These are phyloP conservation scores for Alternaria metachromatica DNA, from an alignment of 2,329 filamentous ascomycete genomes.

Conservation along the genomic window DNA sequence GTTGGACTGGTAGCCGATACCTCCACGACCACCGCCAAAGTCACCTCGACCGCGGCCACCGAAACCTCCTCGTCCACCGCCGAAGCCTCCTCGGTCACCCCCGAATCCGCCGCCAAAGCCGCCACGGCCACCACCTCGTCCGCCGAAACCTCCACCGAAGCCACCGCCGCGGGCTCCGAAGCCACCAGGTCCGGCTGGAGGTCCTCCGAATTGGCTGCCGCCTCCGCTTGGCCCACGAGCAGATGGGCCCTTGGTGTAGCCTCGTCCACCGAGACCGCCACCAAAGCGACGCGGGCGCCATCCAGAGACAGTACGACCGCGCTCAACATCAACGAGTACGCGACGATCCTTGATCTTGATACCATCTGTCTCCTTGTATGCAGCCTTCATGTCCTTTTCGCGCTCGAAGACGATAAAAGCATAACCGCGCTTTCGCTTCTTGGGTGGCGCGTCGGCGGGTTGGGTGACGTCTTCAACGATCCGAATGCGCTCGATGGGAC, in stretches of 20 bases:
- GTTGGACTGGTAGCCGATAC: constrained; percentile 53
- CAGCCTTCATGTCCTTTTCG: constrained; percentile 99
- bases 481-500: constrained; percentile 92
- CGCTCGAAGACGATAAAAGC: constrained; percentile 97
- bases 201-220: constrained; percentile 61
- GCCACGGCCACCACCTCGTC: constrained; percentile 50
- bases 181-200: constrained; percentile 53
- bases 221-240: constrained; percentile 74
- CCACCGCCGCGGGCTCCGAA: constrained; percentile 56
- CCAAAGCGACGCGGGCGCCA: constrained; percentile 93
- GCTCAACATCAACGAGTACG: constrained; percentile 94
- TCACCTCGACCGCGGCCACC: constrained; percentile 41
- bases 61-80: constrained; percentile 41
- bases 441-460: constrained; percentile 64
- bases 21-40: constrained; percentile 53
- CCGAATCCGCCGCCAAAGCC: constrained; percentile 54
- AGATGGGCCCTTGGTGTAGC: constrained; percentile 84
- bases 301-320: constrained; percentile 89
- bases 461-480: constrained; percentile 81
- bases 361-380: constrained; percentile 86
- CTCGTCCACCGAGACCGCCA: constrained; percentile 88
- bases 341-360: constrained; percentile 91
- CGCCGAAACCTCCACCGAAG: constrained; percentile 53
- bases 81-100: constrained; percentile 53
- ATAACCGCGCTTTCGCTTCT: constrained; percentile 82